A percentile compares a stretch with the other conserved stretches of the same genome.
Conservation (phyloP, 495 filamentous ascomycete species). For the Corynascus novoguineensis region DNA sequence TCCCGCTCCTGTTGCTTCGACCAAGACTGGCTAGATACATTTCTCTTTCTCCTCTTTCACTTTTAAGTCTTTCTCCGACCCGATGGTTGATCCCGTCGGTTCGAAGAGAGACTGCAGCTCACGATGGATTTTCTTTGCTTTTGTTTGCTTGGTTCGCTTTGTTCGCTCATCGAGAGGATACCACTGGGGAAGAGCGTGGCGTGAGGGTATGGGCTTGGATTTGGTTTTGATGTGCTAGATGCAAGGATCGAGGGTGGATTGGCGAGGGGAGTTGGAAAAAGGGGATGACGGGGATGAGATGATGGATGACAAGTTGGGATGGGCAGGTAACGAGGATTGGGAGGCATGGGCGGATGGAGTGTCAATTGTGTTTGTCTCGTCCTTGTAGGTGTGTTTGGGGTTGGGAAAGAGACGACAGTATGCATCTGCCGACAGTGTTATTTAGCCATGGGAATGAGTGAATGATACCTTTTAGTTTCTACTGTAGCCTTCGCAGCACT, state of each 20-base stretch:
- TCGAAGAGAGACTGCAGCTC: too few species aligned
- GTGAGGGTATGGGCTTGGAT: constrained; percentile 1
- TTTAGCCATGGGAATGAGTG: constrained; percentile 9
- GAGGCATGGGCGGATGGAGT: neutral
- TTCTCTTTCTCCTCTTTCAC: neutral
- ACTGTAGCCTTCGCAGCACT: neutral
- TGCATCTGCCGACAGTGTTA: neutral
- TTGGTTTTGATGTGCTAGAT: neutral
- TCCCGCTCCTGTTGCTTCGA: too few species aligned
- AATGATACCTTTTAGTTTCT: constrained; percentile 12
- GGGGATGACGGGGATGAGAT: constrained; percentile 1
- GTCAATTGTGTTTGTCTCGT: neutral
- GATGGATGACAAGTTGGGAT: neutral
- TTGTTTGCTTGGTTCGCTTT: neutral
- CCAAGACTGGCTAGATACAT: too few species aligned
- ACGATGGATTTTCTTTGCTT: neutral
- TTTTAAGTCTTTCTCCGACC: neutral
- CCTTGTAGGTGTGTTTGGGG: neutral
- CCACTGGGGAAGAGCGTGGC: neutral
- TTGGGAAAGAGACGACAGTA: neutral
- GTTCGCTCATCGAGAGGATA: neutral
- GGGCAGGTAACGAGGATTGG: neutral
- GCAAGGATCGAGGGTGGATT: neutral
- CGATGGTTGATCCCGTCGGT: neutral
- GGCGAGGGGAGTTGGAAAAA: neutral